phyloP scores from a whole-genome alignment of 306 rosid genomes.

The Rosa persica region DNA sequence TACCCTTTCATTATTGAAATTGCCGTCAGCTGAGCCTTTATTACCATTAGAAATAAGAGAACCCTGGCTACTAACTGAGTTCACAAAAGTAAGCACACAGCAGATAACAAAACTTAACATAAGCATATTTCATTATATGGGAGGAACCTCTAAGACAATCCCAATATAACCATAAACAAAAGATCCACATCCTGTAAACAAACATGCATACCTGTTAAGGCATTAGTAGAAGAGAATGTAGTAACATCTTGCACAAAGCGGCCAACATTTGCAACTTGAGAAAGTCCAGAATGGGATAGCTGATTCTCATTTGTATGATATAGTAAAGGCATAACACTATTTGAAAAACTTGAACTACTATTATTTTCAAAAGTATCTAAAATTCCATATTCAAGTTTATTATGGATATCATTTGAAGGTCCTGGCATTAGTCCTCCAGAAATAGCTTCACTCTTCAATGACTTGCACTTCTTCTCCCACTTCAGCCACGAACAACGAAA shows the following conservation, averaged over 20 bases:
- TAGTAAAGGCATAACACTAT: constrained; percentile 91
- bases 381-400: constrained; percentile 63
- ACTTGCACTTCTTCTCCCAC: constrained; percentile 82
- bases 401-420: constrained; percentile 88
- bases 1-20: constrained; percentile 39
- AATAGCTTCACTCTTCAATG: constrained; percentile 40
- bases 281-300: constrained; percentile 63
- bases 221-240: constrained; percentile 27
- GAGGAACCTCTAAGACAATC: constrained; percentile 1
- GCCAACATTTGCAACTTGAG: constrained; percentile 42
- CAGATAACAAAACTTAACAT: constrained; percentile 14
- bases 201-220: constrained; percentile 43
- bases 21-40: constrained; percentile 39
- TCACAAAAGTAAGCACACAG: constrained; percentile 27
- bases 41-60: constrained; percentile 35
- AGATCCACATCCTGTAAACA: constrained; percentile 19
- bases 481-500: constrained; percentile 34
- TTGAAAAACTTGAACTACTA: constrained; percentile 60
- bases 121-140: constrained; percentile 23
- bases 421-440: constrained; percentile 36
- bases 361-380: constrained; percentile 61
- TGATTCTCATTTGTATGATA: constrained; percentile 84
- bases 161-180: constrained; percentile 1
- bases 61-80: constrained; percentile 43
- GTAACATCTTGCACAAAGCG: constrained; percentile 24